phyloP scores from a whole-genome alignment of 2,329 filamentous ascomycete genomes.

The Xylaria sp. region DNA sequence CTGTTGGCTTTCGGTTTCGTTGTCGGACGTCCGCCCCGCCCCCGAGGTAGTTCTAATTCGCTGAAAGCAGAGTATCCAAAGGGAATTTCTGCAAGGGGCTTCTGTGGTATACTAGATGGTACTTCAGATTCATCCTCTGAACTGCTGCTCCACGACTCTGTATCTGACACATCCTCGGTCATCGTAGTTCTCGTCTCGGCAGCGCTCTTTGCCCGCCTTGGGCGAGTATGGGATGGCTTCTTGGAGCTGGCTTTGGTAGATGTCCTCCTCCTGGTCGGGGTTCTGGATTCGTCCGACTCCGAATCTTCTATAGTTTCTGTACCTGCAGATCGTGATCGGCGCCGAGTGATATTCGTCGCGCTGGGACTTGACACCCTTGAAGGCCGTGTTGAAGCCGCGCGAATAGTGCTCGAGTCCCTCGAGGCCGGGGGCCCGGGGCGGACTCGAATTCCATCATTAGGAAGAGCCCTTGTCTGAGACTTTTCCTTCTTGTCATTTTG shows the following conservation, averaged over 20 bases:
- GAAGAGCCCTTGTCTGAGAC: slow-evolving; percentile 39
- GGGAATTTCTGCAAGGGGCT: slow-evolving; percentile 70
- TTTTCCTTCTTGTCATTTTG: slow-evolving; percentile 45
- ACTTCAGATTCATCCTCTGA: slow-evolving; percentile 51
- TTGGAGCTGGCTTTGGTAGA: slow-evolving; percentile 43
- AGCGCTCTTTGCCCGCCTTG: slow-evolving; percentile 40
- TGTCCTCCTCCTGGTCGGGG: slow-evolving; percentile 53
- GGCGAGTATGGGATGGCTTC: slow-evolving; percentile 41
- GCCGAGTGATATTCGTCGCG: slow-evolving; percentile 39
- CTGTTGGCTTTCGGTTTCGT: slow-evolving; percentile 62
- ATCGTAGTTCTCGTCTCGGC: slow-evolving; percentile 46
- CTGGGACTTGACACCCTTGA: slow-evolving; percentile 44
- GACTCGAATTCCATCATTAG: slow-evolving; percentile 53
- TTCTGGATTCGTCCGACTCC: slow-evolving; percentile 51
- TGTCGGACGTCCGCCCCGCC: slow-evolving; percentile 58
- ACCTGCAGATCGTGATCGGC: slow-evolving; percentile 45
- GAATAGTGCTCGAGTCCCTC: slow-evolving; percentile 46
- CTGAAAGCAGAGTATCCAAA: slow-evolving; percentile 75
- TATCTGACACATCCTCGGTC: slow-evolving; percentile 50
- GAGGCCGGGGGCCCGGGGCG: slow-evolving; percentile 44
- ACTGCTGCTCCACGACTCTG: slow-evolving; percentile 49
- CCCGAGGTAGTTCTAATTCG: slow-evolving; percentile 67
- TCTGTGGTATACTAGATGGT: slow-evolving; percentile 58
- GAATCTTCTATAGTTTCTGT: slow-evolving; percentile 53
- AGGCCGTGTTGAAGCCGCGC: slow-evolving; percentile 45